These are phyloP conservation scores for Aspergillus tanneri DNA, from an alignment of 2,329 filamentous ascomycete species.

Conservation along the genomic window DNA sequence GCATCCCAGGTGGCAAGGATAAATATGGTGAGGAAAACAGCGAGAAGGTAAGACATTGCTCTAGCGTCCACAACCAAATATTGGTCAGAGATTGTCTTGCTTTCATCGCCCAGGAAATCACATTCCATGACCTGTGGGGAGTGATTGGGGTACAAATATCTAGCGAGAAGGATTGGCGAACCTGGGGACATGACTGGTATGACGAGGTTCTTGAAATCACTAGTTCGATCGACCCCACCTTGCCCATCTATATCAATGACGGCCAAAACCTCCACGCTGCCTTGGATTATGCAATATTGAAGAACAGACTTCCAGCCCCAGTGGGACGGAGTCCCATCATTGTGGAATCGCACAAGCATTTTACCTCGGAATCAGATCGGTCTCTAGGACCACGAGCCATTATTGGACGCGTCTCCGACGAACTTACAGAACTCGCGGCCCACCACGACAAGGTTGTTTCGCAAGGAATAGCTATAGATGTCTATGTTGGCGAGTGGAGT, in stretches of 20 bases:
- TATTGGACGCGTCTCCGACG: constrained; percentile 45
- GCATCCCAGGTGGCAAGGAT: constrained; percentile 52
- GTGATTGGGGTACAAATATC: constrained; percentile 58
- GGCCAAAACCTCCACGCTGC: constrained; percentile 54
- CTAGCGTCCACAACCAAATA: constrained; percentile 42
- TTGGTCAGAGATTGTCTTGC: constrained; percentile 50
- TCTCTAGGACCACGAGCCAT: constrained; percentile 49
- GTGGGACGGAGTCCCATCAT: constrained; percentile 48
- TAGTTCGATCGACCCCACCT: constrained; percentile 47
- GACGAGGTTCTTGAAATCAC: constrained; percentile 51
- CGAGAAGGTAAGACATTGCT: constrained; percentile 54
- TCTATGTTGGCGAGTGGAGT: constrained; percentile 59
- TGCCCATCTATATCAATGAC: constrained; percentile 60
- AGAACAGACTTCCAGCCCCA: constrained; percentile 33
- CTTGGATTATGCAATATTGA: constrained; percentile 46
- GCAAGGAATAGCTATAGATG: constrained; percentile 50
- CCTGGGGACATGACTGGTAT: constrained; percentile 59
- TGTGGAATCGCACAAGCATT: constrained; percentile 61
- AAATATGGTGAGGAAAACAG: background rate
- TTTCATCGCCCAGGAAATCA: constrained; percentile 53
- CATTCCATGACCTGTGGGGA: constrained; percentile 40
- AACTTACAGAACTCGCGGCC: constrained; percentile 48
- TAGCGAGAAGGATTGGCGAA: constrained; percentile 56
- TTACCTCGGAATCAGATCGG: constrained; percentile 47
- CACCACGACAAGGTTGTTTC: constrained; percentile 51